Evolutionary conservation across 2,329 filamentous ascomycete species (phyloP), one percentile per base, ranked within the genome.

Genomic region (Xylaria sp.): DNA sequence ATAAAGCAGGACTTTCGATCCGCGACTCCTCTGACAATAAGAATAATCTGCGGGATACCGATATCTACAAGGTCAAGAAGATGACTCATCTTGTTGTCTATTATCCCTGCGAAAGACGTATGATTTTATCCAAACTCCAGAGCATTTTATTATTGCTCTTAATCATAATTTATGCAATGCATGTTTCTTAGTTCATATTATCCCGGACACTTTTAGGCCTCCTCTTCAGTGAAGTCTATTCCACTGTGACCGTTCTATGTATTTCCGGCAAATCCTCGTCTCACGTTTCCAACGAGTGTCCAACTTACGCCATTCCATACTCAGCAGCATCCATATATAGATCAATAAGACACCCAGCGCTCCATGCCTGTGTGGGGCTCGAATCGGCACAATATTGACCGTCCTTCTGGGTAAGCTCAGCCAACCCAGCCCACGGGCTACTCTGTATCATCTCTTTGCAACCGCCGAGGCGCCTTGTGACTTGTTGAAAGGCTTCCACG

Each of bases 361-460:
- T 98, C 96, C 96, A 99, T 63, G 96, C 92, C 81, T 99, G 96
- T 0, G 96, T 98, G 31, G 96, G 96, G 63, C 92, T 94, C 80
- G 95, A 98, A 82, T 99, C 97, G 13, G 83, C 84, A 80, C 96
- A 99, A 78, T 91, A 88, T 72, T 90, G 90, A 15, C 96, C 96
- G 75, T 92, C 87, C 85, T 95, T 94, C 79, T 99, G 94, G 50
- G 96, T 98, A 81, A 99, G 82, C 83, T 99, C 96, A 8, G 94
- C 91, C 78, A 99, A 82, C 0, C 96, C 96, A 18, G 93, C 94
- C 97, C 96, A 99, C 0, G 89, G 87, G 76, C 89, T 95, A 72
- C 91, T 88, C 72, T 88, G 82, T 71, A 99, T 94, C 78, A 93
- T 92, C 76, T 92, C 86, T 83, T 97, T 97, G 84, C 94, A 98